Evolutionary conservation across 202 grass and related monocot species (phyloP).

Genomic region (Setaria italica): DNA sequence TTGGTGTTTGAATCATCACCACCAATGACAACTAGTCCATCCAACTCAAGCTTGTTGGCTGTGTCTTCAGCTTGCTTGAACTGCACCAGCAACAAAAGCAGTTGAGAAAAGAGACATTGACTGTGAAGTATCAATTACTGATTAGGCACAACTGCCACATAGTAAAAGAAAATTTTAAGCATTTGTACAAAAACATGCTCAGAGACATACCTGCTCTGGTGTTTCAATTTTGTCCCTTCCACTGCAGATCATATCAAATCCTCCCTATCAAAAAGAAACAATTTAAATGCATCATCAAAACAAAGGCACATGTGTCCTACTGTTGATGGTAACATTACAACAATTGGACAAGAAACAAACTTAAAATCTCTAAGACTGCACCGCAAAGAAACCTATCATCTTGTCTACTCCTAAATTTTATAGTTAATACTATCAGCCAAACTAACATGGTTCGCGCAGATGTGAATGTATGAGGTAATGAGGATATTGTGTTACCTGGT

Average conservation of each 20-base stretch:
- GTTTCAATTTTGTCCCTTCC: conserved; percentile 99
- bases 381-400: not conserved
- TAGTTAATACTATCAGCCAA: not conserved
- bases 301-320: not conserved
- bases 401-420: not conserved
- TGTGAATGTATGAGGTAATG: not conserved
- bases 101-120: conserved; percentile 3
- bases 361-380: not conserved
- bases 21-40: conserved; percentile 97
- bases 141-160: not conserved
- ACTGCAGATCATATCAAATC: conserved; percentile 99
- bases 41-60: conserved; percentile 75
- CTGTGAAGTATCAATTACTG: not conserved
- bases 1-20: conserved; percentile 99
- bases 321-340: not conserved
- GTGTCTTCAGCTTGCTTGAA: conserved; percentile 99
- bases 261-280: conserved; percentile 61
- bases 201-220: conserved; percentile 77
- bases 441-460: not conserved
- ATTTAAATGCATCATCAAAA: not conserved
- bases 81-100: conserved; percentile 48
- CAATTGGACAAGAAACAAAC: not conserved
- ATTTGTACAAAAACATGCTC: not conserved
- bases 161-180: not conserved
- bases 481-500: conserved; percentile 67